These are phyloP conservation scores for Coemansia brasiliensis DNA, from an alignment of 192 early-diverging fungal genomes.

Conservation along the genomic window DNA sequence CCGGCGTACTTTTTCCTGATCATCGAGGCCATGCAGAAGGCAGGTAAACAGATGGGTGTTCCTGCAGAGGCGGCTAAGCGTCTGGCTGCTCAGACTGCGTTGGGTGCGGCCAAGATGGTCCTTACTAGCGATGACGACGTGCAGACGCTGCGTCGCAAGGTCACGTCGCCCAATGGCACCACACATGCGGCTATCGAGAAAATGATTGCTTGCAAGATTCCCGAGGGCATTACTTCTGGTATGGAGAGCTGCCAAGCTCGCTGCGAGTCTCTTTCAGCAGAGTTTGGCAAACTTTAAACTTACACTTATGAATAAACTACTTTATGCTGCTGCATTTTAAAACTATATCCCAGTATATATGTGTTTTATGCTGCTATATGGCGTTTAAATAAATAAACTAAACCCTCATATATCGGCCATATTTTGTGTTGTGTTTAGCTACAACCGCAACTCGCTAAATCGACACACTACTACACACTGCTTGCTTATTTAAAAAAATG, in stretches of 20 bases:
- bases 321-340: too few relatives aligned
- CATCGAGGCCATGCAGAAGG: slow-evolving; percentile 84
- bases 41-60: slow-evolving; percentile 75
- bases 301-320: too few relatives aligned
- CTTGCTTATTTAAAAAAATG: too few relatives aligned
- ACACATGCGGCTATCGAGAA: slow-evolving; percentile 86
- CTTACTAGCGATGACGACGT: slow-evolving; percentile 66
- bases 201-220: slow-evolving; percentile 60
- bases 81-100: slow-evolving; percentile 87
- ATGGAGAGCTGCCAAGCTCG: slow-evolving; percentile 30
- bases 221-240: slow-evolving; percentile 30
- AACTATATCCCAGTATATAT: too few relatives aligned
- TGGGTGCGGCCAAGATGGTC: slow-evolving; percentile 88
- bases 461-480: too few relatives aligned
- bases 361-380: too few relatives aligned
- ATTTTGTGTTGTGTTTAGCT: too few relatives aligned
- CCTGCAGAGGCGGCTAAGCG: slow-evolving; percentile 68
- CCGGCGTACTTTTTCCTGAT: slow-evolving; percentile 96
- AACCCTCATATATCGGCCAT: too few relatives aligned
- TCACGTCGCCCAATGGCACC: slow-evolving; percentile 90
- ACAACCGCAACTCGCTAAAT: too few relatives aligned
- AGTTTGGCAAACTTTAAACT: slow-evolving; percentile 47
- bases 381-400: too few relatives aligned
- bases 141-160: slow-evolving; percentile 78
- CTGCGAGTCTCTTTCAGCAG: slow-evolving; percentile 31